Conservation (phyloP, 1,284 basidiomycete species). For the Fomitiporia mediterranea region DNA sequence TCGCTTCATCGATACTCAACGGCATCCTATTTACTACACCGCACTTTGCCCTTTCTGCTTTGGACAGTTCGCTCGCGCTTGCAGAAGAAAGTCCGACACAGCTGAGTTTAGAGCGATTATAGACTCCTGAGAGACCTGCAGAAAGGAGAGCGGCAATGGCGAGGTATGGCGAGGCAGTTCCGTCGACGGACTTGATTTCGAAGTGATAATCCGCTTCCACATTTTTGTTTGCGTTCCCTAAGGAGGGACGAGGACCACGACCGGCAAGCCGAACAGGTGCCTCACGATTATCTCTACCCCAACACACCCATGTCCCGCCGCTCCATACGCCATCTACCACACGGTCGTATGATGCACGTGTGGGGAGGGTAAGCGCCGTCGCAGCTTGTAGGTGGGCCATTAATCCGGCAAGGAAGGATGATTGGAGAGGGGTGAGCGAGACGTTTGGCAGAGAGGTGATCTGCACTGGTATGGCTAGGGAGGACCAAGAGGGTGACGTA, state of each 20-base stretch:
- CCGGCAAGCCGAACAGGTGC: conserved; percentile 56
- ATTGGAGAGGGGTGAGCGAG: conserved; percentile 29
- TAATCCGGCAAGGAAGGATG: conserved; percentile 45
- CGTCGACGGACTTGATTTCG: conserved; percentile 60
- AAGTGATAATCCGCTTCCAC: conserved; percentile 41
- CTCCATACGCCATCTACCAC: conserved; percentile 62
- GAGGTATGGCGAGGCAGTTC: conserved; percentile 43
- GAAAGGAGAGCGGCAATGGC: conserved; percentile 46
- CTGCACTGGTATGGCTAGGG: neutral
- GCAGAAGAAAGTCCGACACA: conserved; percentile 37
- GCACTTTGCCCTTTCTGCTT: conserved; percentile 35
- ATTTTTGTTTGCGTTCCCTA: too few species aligned
- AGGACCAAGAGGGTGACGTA: conserved; percentile 34
- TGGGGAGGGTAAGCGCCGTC: conserved; percentile 54
- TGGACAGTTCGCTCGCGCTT: conserved; percentile 39
- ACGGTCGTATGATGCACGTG: conserved; percentile 55
- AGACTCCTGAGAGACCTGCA: conserved; percentile 42
- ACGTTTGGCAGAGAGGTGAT: conserved; percentile 27
- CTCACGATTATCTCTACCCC: conserved; percentile 69
- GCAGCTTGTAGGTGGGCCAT: conserved; percentile 53
- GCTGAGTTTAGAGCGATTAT: conserved; percentile 31
- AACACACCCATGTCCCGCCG: conserved; percentile 63
- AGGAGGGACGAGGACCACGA: conserved; percentile 29
- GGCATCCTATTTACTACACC: conserved; percentile 47
- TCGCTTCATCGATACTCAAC: conserved; percentile 41